Conservation (phyloP, 164 flowering plant species). For the Kalanchoe fedtschenkoi region DNA sequence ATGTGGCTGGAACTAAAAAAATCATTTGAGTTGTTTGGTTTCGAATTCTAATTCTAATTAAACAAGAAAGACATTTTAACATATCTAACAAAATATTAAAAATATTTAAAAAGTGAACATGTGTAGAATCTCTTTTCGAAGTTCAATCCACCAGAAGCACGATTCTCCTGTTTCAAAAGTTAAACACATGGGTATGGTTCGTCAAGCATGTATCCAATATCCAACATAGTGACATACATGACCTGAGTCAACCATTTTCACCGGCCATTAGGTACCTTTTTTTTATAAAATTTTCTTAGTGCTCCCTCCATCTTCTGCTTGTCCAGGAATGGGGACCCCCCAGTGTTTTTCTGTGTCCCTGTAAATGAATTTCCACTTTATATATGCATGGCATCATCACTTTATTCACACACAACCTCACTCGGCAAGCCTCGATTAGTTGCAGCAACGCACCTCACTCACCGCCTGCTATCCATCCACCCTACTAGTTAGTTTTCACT, state of each 20-base stretch:
- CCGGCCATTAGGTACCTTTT: neutral
- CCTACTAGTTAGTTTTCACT: too few relatives aligned
- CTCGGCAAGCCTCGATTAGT: neutral
- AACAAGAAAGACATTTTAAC: too few relatives aligned
- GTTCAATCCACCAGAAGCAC: too few relatives aligned
- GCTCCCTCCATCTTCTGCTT: slow-evolving; percentile 3
- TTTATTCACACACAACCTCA: neutral
- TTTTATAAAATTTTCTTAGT: neutral
- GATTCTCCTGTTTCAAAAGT: too few relatives aligned
- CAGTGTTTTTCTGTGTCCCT: neutral
- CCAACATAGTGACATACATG: neutral
- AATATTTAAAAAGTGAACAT: too few relatives aligned
- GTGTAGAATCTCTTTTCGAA: too few relatives aligned
- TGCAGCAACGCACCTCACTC: neutral
- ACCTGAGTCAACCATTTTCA: neutral
- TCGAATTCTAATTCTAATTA: too few relatives aligned
- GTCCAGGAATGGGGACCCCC: neutral
- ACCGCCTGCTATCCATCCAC: too few relatives aligned
- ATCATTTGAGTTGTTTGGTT: too few relatives aligned
- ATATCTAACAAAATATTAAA: too few relatives aligned
- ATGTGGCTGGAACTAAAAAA: too few relatives aligned
- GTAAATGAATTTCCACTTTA: neutral
- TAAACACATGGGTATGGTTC: neutral
- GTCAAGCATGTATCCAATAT: neutral
- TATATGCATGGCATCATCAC: neutral